These are phyloP conservation scores for Malassezia cuniculi DNA, from an alignment of 1,284 basidiomycete genomes.

Conservation along the genomic window DNA sequence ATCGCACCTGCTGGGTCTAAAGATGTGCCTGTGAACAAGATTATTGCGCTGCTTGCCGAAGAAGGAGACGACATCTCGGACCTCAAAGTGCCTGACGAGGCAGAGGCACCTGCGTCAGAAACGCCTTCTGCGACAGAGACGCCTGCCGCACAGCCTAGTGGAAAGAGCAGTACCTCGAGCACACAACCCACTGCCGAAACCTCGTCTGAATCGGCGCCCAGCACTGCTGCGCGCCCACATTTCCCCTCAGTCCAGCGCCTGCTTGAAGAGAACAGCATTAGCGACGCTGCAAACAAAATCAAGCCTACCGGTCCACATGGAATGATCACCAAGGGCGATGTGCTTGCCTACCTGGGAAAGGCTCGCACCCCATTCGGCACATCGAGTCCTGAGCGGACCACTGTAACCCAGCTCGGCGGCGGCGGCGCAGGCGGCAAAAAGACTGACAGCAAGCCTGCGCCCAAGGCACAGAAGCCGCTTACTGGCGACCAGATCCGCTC, in stretches of 20 bases:
- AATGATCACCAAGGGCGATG: conserved; percentile 47
- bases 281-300: conserved; percentile 42
- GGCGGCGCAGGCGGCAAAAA: background rate
- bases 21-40: conserved; percentile 43
- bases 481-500: background rate
- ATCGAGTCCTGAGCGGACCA: conserved; percentile 5
- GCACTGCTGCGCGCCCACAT: conserved; percentile 23
- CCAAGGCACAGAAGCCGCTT: conserved; percentile 2
- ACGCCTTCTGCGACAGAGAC: background rate
- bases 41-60: conserved; percentile 47
- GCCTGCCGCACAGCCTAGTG: too few relatives aligned
- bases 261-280: conserved; percentile 32
- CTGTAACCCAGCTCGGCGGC: conserved; percentile 5
- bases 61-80: conserved; percentile 47
- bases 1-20: conserved; percentile 36
- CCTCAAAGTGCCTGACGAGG: conserved; percentile 29
- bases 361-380: conserved; percentile 30
- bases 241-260: conserved; percentile 46
- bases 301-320: conserved; percentile 46
- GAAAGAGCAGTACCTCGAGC: conserved; percentile 19
- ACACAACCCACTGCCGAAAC: conserved; percentile 13
- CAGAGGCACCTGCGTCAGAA: conserved; percentile 4
- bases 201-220: too few relatives aligned
- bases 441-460: background rate
- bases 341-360: conserved; percentile 45